These are phyloP conservation scores for Debaryomyces sp. DNA, from an alignment of 1,139 yeast genomes.

Conservation along the genomic window DNA sequence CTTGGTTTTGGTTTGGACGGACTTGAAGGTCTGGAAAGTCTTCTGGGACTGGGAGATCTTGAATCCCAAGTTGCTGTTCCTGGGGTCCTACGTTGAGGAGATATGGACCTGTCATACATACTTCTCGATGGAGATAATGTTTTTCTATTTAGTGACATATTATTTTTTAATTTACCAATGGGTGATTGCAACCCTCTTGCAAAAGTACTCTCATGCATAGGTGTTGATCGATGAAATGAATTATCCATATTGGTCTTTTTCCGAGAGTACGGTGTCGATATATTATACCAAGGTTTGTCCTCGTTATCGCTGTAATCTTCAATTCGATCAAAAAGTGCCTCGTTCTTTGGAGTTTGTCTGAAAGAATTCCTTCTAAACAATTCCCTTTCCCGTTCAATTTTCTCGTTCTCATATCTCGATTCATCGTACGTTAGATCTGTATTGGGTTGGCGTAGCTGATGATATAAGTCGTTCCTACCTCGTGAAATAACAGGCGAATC, in stretches of 20 bases:
- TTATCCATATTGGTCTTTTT: not conserved
- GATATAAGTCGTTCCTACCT: not conserved
- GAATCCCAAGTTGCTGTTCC: not conserved
- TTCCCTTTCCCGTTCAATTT: not conserved
- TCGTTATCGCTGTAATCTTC: conserved; percentile 14
- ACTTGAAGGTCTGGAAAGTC: conserved; percentile 9
- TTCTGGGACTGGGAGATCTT: conserved; percentile 6
- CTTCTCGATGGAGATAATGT: conserved; percentile 8
- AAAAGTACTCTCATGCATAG: conserved; percentile 2
- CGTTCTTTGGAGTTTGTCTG: conserved; percentile 4
- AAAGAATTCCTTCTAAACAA: not conserved
- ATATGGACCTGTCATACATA: conserved; percentile 2
- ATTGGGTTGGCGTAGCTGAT: not conserved
- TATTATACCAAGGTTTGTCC: conserved; percentile 19
- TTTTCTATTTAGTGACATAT: conserved; percentile 4
- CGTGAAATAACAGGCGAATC: conserved; percentile 5
- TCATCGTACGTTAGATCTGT: conserved; percentile 1
- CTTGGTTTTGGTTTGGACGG: conserved; percentile 9
- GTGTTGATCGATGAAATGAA: conserved; percentile 3
- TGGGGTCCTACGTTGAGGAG: conserved; percentile 4
- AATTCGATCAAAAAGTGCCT: not conserved
- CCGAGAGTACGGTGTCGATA: conserved; percentile 27
- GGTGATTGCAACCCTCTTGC: conserved; percentile 6
- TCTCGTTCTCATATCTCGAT: not conserved
- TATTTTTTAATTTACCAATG: conserved; percentile 3